Evolutionary conservation across 768 basidiomycete genomes (phyloP).

Genomic region (Podaxis carcinomalis): DNA sequence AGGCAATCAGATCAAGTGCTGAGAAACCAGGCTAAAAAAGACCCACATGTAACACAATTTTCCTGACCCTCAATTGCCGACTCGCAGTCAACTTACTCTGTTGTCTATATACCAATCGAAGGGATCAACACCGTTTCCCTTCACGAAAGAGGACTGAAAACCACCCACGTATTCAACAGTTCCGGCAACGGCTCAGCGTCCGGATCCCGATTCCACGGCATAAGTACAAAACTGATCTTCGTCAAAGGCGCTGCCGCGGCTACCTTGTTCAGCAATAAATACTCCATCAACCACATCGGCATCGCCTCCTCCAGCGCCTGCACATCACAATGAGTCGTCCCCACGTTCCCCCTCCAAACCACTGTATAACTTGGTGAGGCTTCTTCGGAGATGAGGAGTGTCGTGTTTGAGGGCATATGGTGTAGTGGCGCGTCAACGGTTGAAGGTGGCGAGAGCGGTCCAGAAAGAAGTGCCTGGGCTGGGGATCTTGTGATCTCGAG

Average conservation of each 20-base stretch:
- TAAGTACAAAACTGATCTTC: constrained; percentile 87
- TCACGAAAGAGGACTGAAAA: neutral
- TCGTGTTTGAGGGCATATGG: constrained; percentile 51
- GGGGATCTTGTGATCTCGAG: constrained; percentile 40
- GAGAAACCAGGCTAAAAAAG: neutral
- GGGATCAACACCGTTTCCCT: neutral
- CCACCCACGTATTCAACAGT: constrained; percentile 77
- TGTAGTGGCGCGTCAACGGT: constrained; percentile 70
- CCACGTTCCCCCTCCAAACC: constrained; percentile 71
- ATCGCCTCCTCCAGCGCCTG: constrained; percentile 64
- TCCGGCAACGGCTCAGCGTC: constrained; percentile 67
- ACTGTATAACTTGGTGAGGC: constrained; percentile 67
- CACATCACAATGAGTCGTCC: constrained; percentile 40
- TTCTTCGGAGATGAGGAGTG: constrained; percentile 81
- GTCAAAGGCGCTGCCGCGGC: constrained; percentile 43
- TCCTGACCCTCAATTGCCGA: constrained; percentile 79
- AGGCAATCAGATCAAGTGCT: neutral
- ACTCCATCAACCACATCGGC: constrained; percentile 90
- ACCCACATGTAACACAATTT: constrained; percentile 77
- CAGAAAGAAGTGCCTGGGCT: constrained; percentile 49
- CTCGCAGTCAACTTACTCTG: constrained; percentile 89
- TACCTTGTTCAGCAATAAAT: constrained; percentile 65
- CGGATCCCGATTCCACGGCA: constrained; percentile 69
- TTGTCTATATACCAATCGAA: constrained; percentile 31
- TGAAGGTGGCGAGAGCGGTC: constrained; percentile 60